Evolutionary conservation across 805 yeast genomes (phyloP).

Genomic region (Spathaspora sp.): DNA sequence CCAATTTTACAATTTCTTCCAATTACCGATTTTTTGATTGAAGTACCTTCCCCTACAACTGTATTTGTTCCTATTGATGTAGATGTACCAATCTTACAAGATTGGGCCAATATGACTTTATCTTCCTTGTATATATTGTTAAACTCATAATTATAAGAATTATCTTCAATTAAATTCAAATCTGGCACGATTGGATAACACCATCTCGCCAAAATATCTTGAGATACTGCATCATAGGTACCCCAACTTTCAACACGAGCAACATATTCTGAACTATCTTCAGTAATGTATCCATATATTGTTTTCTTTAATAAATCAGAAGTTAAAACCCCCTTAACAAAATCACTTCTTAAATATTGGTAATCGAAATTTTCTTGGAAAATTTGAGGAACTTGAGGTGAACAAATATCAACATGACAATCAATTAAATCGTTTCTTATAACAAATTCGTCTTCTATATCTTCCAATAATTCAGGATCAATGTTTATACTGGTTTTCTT

Average conservation of each 20-base stretch:
- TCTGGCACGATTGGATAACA: constrained; percentile 91
- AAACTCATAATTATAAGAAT: constrained; percentile 74
- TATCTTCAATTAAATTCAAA: constrained; percentile 65
- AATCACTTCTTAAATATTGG: constrained; percentile 80
- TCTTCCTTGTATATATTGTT: constrained; percentile 88
- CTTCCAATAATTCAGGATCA: constrained; percentile 81
- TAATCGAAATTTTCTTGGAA: constrained; percentile 97
- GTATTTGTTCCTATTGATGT: constrained; percentile 82
- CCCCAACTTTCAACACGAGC: constrained; percentile 95
- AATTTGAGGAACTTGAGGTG: constrained; percentile 90
- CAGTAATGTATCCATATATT: constrained; percentile 81
- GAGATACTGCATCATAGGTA: constrained; percentile 87
- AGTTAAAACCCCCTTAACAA: constrained; percentile 84
- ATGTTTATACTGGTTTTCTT: constrained; percentile 46
- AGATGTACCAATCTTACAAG: constrained; percentile 78
- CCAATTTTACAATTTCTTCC: constrained; percentile 89
- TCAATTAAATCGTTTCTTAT: constrained; percentile 92
- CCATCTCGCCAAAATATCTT: constrained; percentile 89
- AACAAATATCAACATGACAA: constrained; percentile 93
- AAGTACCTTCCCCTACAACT: constrained; percentile 70
- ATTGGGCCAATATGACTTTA: constrained; percentile 85
- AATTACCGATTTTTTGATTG: constrained; percentile 66
- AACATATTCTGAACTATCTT: constrained; percentile 70
- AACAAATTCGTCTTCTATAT: constrained; percentile 65
- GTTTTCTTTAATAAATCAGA: constrained; percentile 88